Base-by-base conservation (phyloP, 352 stramenopile species). In the Peronospora destructor region DNA sequence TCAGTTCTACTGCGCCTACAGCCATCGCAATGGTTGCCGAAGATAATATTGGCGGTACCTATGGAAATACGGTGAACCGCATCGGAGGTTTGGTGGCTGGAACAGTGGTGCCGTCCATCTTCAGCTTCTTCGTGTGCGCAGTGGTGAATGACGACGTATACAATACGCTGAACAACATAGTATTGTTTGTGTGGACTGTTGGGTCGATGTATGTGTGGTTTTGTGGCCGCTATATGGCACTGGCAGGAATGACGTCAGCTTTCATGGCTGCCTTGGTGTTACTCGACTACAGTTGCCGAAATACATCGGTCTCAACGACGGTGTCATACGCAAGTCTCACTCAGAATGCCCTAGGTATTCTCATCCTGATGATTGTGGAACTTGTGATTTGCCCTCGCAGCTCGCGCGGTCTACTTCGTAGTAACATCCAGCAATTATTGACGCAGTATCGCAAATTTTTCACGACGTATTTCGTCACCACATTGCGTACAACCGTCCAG, bases 51-150 rank as follows among this genome's bases (percentile, higher is more conserved):
- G 71, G 70, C 13, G 80, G 76, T 1, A 87, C 77, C 26, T 91
- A 85, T 43, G 64, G 73, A 7, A 78, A 76, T 37, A 89, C 63
- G 1, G 55, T 80, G 45, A 87, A 89, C 39, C 80, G 80, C 21
- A 42, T 91, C 6, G 61, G 45, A 23, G 61, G 61, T 11, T 59
- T 91, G 26, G 64, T 91, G 7, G 77, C 80, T 35, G 80, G 80
- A 21, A 87, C 66, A 0, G 79, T 91, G 2, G 61, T 91, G 42
- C 80, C 80, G 3, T 89, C 77, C 2, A 75, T 89, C 17, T 76
- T 87, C 51, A 76, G 65, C 54, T 87, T 85, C 53, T 91, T 89
- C 52, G 71, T 91, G 25, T 86, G 72, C 63, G 85, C 80, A 45
- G 51, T 62, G 25, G 56, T 56, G 3, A 63, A 49, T 36, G 55